Conservation (phyloP, 306 rosid genomes). For the Lotus japonicus region DNA sequence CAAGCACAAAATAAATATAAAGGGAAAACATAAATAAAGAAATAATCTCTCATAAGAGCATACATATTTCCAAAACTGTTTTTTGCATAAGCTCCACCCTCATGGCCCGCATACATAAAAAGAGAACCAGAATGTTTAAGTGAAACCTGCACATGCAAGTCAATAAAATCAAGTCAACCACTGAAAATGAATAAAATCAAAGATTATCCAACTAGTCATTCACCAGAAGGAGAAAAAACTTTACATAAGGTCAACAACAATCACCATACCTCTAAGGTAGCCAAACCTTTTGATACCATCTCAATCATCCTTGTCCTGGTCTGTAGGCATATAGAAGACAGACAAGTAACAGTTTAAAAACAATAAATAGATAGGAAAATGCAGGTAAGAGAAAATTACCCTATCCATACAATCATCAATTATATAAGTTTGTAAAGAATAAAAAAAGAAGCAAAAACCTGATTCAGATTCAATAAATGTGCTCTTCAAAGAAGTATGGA, state of each 20-base stretch:
- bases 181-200: constrained; percentile 16
- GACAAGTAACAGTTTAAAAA: constrained; percentile 11
- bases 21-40: constrained; percentile 1
- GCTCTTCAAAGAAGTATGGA: no score
- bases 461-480: no score
- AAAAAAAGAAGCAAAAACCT: no score
- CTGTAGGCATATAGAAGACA: constrained; percentile 35
- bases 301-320: constrained; percentile 88
- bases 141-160: constrained; percentile 81
- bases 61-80: constrained; percentile 98
- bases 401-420: neutral
- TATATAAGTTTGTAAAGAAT: neutral
- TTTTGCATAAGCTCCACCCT: constrained; percentile 97
- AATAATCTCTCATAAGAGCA: constrained; percentile 21
- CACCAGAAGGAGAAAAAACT: neutral
- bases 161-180: constrained; percentile 8
- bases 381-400: constrained; percentile 1
- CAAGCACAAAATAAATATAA: constrained; percentile 7
- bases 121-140: constrained; percentile 99
- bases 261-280: constrained; percentile 77
- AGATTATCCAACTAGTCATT: neutral
- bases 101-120: constrained; percentile 93
- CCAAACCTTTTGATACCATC: constrained; percentile 81
- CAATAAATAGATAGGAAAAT: neutral
- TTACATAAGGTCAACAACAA: constrained; percentile 5